Evolutionary conservation across 805 yeast species (phyloP).

Genomic region (Starmerella cellae): DNA sequence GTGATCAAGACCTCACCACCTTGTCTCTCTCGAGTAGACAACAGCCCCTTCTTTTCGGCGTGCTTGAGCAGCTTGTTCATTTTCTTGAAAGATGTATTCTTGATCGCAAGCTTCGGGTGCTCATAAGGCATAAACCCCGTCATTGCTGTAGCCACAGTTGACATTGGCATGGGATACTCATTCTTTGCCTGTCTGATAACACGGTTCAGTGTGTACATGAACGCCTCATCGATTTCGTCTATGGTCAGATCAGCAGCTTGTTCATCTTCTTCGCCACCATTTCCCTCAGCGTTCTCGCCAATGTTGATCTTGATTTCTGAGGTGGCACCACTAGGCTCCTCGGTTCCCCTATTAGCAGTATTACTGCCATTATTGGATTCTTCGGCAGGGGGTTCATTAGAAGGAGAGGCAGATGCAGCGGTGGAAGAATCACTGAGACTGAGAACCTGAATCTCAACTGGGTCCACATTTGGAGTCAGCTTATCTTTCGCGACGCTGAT

Average conservation of each 20-base stretch:
- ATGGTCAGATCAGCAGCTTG: slow-evolving; percentile 9
- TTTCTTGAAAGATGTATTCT: slow-evolving; percentile 81
- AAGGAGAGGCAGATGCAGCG: slow-evolving; percentile 7
- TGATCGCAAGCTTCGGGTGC: slow-evolving; percentile 34
- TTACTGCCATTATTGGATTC: slow-evolving; percentile 11
- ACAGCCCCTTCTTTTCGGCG: slow-evolving; percentile 62
- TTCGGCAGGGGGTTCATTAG: not conserved
- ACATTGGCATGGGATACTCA: slow-evolving; percentile 51
- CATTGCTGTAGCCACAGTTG: slow-evolving; percentile 51
- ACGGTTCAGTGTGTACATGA: slow-evolving; percentile 56
- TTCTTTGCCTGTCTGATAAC: slow-evolving; percentile 38
- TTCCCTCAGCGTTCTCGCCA: not conserved
- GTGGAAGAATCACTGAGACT: slow-evolving; percentile 7
- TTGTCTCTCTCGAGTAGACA: slow-evolving; percentile 69
- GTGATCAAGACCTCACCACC: slow-evolving; percentile 60
- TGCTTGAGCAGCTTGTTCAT: slow-evolving; percentile 72
- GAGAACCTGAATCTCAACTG: slow-evolving; percentile 8
- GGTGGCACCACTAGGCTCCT: slow-evolving; percentile 4
- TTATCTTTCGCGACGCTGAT: slow-evolving; percentile 59
- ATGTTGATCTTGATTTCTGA: not conserved
- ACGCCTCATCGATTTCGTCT: slow-evolving; percentile 40
- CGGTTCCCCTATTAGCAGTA: slow-evolving; percentile 9
- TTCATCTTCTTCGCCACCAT: slow-evolving; percentile 3
- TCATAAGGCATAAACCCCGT: slow-evolving; percentile 54
- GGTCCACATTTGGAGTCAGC: slow-evolving; percentile 39